Evolutionary conservation across 768 basidiomycete genomes (phyloP).

Genomic region (Asterophora lycoperdoides): DNA sequence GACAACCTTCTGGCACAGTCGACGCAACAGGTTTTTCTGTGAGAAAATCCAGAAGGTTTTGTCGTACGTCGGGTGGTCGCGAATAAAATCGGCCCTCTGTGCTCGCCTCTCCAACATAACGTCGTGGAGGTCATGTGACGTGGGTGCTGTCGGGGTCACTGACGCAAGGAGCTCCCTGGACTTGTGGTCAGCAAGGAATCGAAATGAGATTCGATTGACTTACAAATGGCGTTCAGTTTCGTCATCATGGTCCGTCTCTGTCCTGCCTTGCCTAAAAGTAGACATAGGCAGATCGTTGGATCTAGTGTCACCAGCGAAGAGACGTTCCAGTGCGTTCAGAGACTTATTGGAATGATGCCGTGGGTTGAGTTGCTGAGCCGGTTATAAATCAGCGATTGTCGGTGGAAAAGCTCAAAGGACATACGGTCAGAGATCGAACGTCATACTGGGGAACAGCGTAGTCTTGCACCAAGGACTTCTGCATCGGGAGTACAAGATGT

Average conservation of each 20-base stretch:
- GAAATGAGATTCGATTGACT: conserved; percentile 21
- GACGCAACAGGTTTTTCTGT: conserved; percentile 70
- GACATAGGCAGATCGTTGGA: conserved; percentile 56
- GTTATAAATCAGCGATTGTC: conserved; percentile 6
- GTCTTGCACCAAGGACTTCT: conserved; percentile 68
- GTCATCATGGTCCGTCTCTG: conserved; percentile 37
- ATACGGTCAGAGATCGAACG: conserved; percentile 25
- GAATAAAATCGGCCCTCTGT: conserved; percentile 82
- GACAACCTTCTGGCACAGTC: conserved; percentile 77
- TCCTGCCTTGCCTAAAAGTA: conserved; percentile 43
- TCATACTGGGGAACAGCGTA: conserved; percentile 38
- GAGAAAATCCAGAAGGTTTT: conserved; percentile 87
- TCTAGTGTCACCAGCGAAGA: conserved; percentile 57
- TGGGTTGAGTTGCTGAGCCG: conserved; percentile 30
- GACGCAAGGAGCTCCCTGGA: conserved; percentile 65
- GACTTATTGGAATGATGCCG: conserved; percentile 55
- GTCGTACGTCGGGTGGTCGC: conserved; percentile 84
- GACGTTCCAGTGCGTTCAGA: conserved; percentile 53
- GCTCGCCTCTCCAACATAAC: conserved; percentile 65
- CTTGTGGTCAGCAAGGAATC: background rate
- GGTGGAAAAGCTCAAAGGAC: conserved; percentile 1
- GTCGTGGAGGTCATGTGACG: conserved; percentile 55
- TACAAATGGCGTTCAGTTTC: conserved; percentile 75
- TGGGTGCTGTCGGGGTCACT: conserved; percentile 48
- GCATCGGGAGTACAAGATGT: conserved; percentile 73